A percentile compares a stretch with the other conserved stretches of the same genome.
phyloP scores from a whole-genome alignment of 768 basidiomycete species.

The Pisolithus sp. region DNA sequence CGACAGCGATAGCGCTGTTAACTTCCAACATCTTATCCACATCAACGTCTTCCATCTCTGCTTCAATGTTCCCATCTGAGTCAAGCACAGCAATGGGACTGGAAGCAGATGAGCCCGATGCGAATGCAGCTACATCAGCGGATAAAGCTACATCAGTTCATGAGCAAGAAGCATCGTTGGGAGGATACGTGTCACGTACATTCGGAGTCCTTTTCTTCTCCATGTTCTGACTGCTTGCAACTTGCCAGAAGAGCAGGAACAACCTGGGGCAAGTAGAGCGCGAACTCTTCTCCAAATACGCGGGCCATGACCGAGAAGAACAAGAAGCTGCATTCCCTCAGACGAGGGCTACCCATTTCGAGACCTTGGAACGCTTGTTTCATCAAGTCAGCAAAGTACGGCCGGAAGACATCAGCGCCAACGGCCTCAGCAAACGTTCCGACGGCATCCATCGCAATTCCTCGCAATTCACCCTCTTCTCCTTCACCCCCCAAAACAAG shows the following conservation, averaged over 20 bases:
- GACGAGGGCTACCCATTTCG: constrained; percentile 75
- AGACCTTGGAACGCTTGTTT: constrained; percentile 87
- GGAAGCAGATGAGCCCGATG: constrained; percentile 66
- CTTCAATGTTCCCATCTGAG: constrained; percentile 44
- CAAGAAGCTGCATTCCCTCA: constrained; percentile 93
- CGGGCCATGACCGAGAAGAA: constrained; percentile 99
- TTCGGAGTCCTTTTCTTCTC: constrained; percentile 43
- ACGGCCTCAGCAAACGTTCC: constrained; percentile 98
- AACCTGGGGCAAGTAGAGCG: constrained; percentile 77
- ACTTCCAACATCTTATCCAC: constrained; percentile 86
- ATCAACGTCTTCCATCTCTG: constrained; percentile 73
- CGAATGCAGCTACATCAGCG: constrained; percentile 56
- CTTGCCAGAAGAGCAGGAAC: constrained; percentile 80
- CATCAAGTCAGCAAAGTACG: constrained; percentile 97
- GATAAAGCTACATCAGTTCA: constrained; percentile 24
- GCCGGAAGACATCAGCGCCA: constrained; percentile 88
- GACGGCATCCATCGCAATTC: constrained; percentile 98
- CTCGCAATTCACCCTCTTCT: constrained; percentile 90
- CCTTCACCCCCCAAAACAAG: constrained; percentile 79
- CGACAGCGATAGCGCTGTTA: constrained; percentile 93
- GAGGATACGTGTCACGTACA: constrained; percentile 30
- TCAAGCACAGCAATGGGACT: constrained; percentile 62
- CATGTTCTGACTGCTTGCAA: constrained; percentile 77
- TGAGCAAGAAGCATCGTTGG: not conserved
- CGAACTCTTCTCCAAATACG: constrained; percentile 93